These are phyloP conservation scores for Waltergamsia citrina DNA, from an alignment of 2,329 filamentous ascomycete genomes.

Conservation along the genomic window DNA sequence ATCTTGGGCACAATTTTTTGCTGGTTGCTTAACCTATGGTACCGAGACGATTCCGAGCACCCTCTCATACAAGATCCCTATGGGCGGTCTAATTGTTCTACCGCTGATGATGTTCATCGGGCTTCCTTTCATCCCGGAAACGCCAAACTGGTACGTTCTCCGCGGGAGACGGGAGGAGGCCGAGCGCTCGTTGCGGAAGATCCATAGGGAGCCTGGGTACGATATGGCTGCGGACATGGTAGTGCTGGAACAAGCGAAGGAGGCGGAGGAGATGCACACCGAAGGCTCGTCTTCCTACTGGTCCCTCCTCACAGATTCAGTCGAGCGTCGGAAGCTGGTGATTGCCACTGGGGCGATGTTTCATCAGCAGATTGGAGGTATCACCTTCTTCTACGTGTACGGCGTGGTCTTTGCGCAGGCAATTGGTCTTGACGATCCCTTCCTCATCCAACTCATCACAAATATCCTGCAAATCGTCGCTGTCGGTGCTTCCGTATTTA, in stretches of 20 bases:
- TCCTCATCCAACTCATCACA: slow-evolving; percentile 29
- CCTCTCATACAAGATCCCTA: slow-evolving; percentile 21
- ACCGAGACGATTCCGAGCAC: slow-evolving; percentile 15
- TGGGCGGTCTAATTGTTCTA: slow-evolving; percentile 18
- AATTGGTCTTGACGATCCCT: slow-evolving; percentile 29
- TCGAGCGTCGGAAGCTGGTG: slow-evolving; percentile 35
- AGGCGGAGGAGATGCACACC: slow-evolving; percentile 17
- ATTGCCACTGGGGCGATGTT: slow-evolving; percentile 32
- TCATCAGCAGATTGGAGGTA: slow-evolving; percentile 38
- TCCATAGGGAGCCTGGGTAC: slow-evolving; percentile 30
- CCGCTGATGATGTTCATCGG: slow-evolving; percentile 11
- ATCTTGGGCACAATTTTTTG: slow-evolving; percentile 24
- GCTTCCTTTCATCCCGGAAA: slow-evolving; percentile 16
- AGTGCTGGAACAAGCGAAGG: slow-evolving; percentile 32
- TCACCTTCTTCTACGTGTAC: slow-evolving; percentile 35
- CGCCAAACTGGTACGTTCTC: slow-evolving; percentile 21
- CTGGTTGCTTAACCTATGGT: slow-evolving; percentile 19
- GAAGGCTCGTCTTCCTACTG: slow-evolving; percentile 25
- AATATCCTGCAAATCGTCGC: slow-evolving; percentile 32
- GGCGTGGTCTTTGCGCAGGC: slow-evolving; percentile 31
- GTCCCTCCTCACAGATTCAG: slow-evolving; percentile 28
- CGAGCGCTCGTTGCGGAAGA: slow-evolving; percentile 25
- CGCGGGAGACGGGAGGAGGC: slow-evolving; percentile 26
- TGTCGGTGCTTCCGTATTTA: slow-evolving; percentile 25
- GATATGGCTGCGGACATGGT: slow-evolving; percentile 23